phyloP scores from a whole-genome alignment of 2,329 filamentous ascomycete genomes.

The Fusarium tuaranense region DNA sequence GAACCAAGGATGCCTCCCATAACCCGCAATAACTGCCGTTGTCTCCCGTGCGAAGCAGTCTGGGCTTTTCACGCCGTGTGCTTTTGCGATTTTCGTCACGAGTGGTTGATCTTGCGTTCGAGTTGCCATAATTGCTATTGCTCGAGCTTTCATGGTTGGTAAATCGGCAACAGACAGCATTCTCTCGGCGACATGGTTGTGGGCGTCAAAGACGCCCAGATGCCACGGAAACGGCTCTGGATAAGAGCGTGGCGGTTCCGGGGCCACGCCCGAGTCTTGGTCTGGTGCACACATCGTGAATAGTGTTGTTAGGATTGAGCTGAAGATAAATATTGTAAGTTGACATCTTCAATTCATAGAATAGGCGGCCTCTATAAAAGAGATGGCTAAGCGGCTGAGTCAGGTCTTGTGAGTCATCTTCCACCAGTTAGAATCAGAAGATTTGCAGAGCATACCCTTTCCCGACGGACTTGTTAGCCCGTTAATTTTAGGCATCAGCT shows the following conservation, averaged over 20 bases:
- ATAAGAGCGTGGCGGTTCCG: not conserved
- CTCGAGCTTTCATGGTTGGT: constrained; percentile 23
- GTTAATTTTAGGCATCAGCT: not conserved
- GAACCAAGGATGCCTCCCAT: constrained; percentile 44
- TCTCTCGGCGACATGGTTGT: constrained; percentile 40
- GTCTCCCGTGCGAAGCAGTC: constrained; percentile 4
- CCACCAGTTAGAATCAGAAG: not conserved
- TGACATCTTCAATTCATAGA: not conserved
- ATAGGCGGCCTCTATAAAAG: not conserved
- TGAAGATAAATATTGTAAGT: not conserved
- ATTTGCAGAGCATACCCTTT: not conserved
- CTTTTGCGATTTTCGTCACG: constrained; percentile 2
- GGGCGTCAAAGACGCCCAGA: constrained; percentile 49
- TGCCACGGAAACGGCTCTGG: constrained; percentile 38
- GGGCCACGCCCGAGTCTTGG: not conserved
- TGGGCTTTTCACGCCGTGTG: constrained; percentile 1
- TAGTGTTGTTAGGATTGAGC: not conserved
- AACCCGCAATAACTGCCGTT: constrained; percentile 31
- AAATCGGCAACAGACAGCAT: constrained; percentile 4
- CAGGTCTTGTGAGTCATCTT: not conserved
- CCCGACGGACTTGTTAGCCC: not conserved
- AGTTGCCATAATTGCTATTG: constrained; percentile 40
- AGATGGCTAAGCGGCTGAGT: not conserved
- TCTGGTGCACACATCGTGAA: constrained; percentile 27
- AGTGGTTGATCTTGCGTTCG: constrained; percentile 39